A percentile compares a stretch with the other conserved stretches of the same genome.
Evolutionary conservation across 1,284 basidiomycete species (phyloP).

Genomic region (Irpex sp.): DNA sequence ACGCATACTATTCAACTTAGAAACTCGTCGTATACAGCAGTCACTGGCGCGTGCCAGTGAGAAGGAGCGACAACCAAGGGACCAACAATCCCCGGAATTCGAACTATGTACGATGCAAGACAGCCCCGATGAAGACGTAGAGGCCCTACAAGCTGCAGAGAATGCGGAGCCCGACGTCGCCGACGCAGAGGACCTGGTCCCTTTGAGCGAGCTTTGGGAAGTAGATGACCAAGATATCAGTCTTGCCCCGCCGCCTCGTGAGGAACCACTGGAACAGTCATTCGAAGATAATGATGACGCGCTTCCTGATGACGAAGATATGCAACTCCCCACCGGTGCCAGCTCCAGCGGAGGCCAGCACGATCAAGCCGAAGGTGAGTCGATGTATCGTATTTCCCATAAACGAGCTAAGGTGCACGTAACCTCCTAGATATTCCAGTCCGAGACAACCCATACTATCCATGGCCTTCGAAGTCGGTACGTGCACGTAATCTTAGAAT

Average conservation of each 20-base stretch:
- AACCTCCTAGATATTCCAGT: not conserved
- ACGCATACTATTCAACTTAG: not conserved
- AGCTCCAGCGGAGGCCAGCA: no score
- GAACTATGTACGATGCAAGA: no score
- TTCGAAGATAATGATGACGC: no score
- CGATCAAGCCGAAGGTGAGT: no score
- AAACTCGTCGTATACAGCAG: not conserved
- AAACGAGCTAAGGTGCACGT: no score
- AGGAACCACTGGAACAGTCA: no score
- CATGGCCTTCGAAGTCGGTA: slow-evolving; percentile 1
- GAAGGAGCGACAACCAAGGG: no score
- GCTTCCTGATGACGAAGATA: no score
- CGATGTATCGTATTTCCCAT: no score
- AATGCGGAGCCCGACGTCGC: not conserved
- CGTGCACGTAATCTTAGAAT: not conserved
- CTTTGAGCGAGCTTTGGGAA: not conserved
- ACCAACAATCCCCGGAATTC: no score
- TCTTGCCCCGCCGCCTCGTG: not conserved
- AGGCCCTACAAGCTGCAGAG: not conserved
- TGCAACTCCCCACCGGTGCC: no score
- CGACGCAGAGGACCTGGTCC: not conserved
- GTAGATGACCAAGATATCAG: not conserved
- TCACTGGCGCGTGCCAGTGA: no score
- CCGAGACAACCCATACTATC: not conserved
- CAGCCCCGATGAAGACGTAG: not conserved